phyloP scores from a whole-genome alignment of 179 eudicot genomes.

The Spinacia oleracea region DNA sequence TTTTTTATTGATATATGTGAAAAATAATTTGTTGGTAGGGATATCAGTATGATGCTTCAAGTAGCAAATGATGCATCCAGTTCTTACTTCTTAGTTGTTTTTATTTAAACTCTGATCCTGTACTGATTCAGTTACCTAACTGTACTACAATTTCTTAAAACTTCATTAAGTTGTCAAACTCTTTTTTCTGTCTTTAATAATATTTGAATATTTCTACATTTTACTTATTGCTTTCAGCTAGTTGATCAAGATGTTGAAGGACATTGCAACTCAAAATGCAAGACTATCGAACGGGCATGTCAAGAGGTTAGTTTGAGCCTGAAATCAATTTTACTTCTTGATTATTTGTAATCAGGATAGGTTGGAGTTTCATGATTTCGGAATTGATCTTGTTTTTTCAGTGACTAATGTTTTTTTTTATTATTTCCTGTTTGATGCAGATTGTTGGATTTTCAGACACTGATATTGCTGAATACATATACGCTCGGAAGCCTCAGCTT shows the following conservation, averaged over 20 bases:
- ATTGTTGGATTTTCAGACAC: conserved; percentile 89
- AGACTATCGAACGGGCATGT: conserved; percentile 96
- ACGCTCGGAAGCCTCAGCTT: conserved; percentile 66
- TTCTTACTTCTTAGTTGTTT: background rate
- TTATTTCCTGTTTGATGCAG: conserved; percentile 42
- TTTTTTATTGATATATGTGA: background rate
- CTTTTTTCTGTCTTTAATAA: background rate
- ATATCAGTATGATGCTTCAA: background rate
- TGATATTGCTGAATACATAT: conserved; percentile 84
- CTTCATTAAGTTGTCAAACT: background rate
- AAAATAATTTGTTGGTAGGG: too few species aligned
- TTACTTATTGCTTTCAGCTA: conserved; percentile 52
- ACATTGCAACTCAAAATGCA: conserved; percentile 85
- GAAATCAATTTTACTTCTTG: background rate
- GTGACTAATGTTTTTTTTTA: background rate
- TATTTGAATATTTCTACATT: conserved; percentile 7
- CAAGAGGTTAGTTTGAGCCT: conserved; percentile 62
- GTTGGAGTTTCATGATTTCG: background rate
- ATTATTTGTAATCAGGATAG: background rate
- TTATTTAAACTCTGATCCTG: background rate
- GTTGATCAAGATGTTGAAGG: conserved; percentile 92
- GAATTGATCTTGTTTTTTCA: background rate
- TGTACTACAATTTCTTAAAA: background rate
- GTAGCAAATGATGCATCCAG: background rate
- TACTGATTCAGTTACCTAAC: background rate